phyloP scores from a whole-genome alignment of 225 moss, liverwort and hornwort species.

The Antitrichia curtipendula region DNA sequence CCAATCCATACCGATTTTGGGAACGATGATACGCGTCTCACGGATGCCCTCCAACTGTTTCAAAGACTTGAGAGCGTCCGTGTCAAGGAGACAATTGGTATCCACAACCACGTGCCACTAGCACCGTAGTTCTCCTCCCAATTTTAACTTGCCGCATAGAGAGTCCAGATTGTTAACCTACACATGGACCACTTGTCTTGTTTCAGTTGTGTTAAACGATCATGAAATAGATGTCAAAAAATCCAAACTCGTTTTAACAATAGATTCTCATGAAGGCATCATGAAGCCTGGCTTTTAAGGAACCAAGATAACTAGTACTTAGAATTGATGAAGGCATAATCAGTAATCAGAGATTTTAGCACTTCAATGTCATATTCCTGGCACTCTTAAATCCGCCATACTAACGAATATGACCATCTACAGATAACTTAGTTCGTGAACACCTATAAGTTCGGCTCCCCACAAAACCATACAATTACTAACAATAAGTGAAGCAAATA shows the following conservation, averaged over 20 bases:
- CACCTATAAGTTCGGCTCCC: neutral
- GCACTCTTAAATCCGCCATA: neutral
- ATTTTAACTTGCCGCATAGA: slow-evolving; percentile 37
- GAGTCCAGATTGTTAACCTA: slow-evolving; percentile 48
- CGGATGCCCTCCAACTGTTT: slow-evolving; percentile 69
- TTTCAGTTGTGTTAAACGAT: neutral
- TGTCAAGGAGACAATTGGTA: slow-evolving; percentile 63
- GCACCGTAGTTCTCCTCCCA: slow-evolving; percentile 29
- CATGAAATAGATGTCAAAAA: neutral
- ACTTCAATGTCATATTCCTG: neutral
- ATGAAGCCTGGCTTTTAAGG: neutral
- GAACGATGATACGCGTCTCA: slow-evolving; percentile 61
- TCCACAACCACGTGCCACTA: slow-evolving; percentile 75
- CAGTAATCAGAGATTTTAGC: neutral
- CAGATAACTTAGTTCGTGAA: neutral
- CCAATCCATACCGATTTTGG: slow-evolving; percentile 46
- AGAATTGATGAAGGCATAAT: neutral
- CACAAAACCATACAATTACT: neutral
- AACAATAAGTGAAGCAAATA: neutral
- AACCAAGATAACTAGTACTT: neutral
- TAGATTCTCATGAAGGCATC: neutral
- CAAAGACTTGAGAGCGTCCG: slow-evolving; percentile 50
- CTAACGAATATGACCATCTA: neutral
- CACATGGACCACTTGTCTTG: neutral
- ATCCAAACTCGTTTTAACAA: neutral